Conservation (phyloP, 768 basidiomycete genomes). For the Leccinum subgranulosum region DNA sequence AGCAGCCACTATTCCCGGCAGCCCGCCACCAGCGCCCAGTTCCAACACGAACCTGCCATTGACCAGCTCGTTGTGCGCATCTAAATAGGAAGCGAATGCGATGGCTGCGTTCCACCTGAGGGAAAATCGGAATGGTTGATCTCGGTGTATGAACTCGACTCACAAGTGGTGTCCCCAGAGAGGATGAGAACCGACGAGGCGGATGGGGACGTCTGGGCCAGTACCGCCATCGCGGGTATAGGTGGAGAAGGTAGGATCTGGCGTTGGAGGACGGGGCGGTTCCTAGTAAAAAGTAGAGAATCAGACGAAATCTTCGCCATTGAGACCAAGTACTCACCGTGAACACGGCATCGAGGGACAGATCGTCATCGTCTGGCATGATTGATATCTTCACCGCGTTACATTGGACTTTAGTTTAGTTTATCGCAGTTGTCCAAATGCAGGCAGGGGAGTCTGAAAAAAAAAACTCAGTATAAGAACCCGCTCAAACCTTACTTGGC, state of each 20-base stretch:
- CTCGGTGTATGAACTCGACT: constrained; percentile 7
- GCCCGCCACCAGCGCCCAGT: constrained; percentile 89
- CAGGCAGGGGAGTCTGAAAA: constrained; percentile 35
- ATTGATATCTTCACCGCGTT: too few species aligned
- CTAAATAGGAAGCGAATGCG: constrained; percentile 68
- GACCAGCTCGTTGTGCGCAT: constrained; percentile 48
- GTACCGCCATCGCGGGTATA: constrained; percentile 38
- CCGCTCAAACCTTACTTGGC: constrained; percentile 15
- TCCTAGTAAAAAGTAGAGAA: constrained; percentile 36
- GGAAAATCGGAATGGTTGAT: neutral
- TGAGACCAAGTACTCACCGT: neutral
- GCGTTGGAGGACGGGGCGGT: constrained; percentile 63
- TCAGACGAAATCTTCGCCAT: neutral
- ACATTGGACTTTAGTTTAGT: too few species aligned
- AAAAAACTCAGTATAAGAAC: constrained; percentile 25
- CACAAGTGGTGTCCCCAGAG: constrained; percentile 83
- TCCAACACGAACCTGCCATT: constrained; percentile 61
- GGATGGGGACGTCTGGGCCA: constrained; percentile 47
- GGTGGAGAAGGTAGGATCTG: constrained; percentile 51
- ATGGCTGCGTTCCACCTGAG: constrained; percentile 79
- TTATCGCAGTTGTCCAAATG: constrained; percentile 18
- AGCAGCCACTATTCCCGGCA: constrained; percentile 76
- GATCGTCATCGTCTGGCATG: neutral
- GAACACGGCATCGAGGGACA: neutral
- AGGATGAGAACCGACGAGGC: constrained; percentile 76